Evolutionary conservation across 768 basidiomycete genomes (phyloP).

Genomic region (Termitomyces sp.): DNA sequence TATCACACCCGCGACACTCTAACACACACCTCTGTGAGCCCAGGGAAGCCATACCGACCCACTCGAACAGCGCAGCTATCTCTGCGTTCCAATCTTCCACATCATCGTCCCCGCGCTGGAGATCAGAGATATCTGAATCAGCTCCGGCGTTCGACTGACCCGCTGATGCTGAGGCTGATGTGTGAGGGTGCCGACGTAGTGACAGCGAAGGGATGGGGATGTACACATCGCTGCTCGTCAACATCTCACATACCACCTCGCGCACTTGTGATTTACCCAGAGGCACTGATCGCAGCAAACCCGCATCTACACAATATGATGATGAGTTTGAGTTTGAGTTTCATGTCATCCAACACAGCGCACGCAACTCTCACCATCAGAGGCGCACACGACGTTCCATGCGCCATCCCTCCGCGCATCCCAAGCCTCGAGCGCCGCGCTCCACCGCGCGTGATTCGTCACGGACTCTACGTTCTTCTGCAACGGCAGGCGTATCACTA

Average conservation of each 20-base stretch:
- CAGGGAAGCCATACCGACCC: constrained; percentile 66
- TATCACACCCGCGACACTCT: too few species aligned
- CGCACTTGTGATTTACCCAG: constrained; percentile 8
- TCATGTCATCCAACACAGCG: too few species aligned
- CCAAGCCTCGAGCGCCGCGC: constrained; percentile 41
- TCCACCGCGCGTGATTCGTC: constrained; percentile 30
- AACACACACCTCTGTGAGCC: constrained; percentile 59
- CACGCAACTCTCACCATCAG: constrained; percentile 14
- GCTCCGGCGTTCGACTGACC: neutral
- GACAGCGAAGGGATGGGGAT: constrained; percentile 28
- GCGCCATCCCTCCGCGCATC: constrained; percentile 36
- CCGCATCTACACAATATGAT: constrained; percentile 3
- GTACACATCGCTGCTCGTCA: constrained; percentile 28
- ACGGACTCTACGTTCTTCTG: constrained; percentile 32
- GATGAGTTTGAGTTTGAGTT: too few species aligned
- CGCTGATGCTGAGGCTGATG: constrained; percentile 5
- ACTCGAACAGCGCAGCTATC: constrained; percentile 53
- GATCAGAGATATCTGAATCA: neutral
- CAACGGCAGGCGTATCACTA: constrained; percentile 47
- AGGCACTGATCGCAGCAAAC: constrained; percentile 19
- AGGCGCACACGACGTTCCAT: constrained; percentile 45
- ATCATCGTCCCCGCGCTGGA: constrained; percentile 8
- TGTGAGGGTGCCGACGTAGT: too few species aligned
- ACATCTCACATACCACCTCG: constrained; percentile 20
- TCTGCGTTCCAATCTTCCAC: constrained; percentile 47